Evolutionary conservation across 768 basidiomycete species (phyloP).

Genomic region (Favolaschia claudopus): DNA sequence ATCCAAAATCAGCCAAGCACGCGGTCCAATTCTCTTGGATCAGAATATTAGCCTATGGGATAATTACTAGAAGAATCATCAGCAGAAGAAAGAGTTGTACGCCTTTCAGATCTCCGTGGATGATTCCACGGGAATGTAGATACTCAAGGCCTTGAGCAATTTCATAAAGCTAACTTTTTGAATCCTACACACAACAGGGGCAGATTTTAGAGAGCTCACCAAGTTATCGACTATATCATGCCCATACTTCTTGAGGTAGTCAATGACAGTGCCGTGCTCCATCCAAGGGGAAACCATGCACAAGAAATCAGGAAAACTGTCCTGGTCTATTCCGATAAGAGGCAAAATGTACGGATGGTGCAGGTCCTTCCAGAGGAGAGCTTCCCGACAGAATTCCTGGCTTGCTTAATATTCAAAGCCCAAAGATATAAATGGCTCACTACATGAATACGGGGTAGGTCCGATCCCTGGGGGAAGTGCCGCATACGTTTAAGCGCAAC

Average conservation of each 20-base stretch:
- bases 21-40: conserved; percentile 39
- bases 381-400: conserved; percentile 37
- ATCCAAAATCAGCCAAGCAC: conserved; percentile 44
- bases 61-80: no score
- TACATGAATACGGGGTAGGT: conserved; percentile 2
- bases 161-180: conserved; percentile 20
- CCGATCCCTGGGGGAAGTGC: conserved; percentile 3
- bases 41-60: conserved; percentile 43
- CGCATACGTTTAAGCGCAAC: conserved; percentile 14
- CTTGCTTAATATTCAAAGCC: neutral
- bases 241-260: conserved; percentile 21
- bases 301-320: neutral
- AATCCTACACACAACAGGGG: neutral
- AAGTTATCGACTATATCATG: conserved; percentile 28
- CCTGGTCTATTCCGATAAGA: conserved; percentile 7
- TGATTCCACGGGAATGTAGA: conserved; percentile 29
- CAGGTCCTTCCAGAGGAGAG: conserved; percentile 1
- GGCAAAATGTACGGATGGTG: conserved; percentile 8
- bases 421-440: neutral
- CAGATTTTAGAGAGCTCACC: conserved; percentile 8
- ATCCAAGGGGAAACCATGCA: conserved; percentile 14
- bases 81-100: no score
- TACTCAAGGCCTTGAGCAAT: conserved; percentile 33
- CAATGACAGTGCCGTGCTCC: conserved; percentile 1
- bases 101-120: conserved; percentile 31